A percentile compares a stretch with the other conserved stretches of the same genome.
These are phyloP conservation scores for Platismatia glauca DNA, from an alignment of 495 filamentous ascomycete genomes.

Conservation along the genomic window DNA sequence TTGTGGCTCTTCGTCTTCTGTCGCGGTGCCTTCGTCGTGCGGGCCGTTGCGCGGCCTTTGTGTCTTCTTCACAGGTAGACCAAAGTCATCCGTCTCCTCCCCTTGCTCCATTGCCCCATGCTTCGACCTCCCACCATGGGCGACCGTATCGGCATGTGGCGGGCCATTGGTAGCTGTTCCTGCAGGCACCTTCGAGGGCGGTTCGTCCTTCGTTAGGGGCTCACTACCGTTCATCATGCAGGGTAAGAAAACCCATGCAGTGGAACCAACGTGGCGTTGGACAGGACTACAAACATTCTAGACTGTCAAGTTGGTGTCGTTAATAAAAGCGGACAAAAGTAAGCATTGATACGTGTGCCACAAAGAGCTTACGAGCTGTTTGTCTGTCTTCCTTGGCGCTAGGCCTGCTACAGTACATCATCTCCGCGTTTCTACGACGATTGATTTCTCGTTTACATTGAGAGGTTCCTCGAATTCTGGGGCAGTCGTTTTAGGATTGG, in stretches of 20 bases:
- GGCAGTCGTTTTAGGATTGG: not conserved
- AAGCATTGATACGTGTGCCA: not conserved
- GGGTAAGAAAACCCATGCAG: conserved; percentile 6
- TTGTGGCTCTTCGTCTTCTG: conserved; percentile 5
- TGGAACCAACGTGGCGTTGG: not conserved
- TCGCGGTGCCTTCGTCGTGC: not conserved
- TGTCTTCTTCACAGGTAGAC: conserved; percentile 26
- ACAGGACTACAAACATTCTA: not conserved
- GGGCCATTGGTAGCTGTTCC: conserved; percentile 4
- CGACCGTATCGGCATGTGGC: not conserved
- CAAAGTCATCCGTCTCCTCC: conserved; percentile 31
- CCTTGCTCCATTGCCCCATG: not conserved
- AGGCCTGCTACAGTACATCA: not conserved
- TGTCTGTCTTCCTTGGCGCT: not conserved
- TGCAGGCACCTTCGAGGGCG: conserved; percentile 9
- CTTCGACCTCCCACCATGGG: not conserved
- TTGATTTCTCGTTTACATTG: not conserved
- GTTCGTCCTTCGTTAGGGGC: conserved; percentile 14
- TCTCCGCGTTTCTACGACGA: not conserved
- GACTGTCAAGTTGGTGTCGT: not conserved
- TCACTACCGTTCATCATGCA: conserved; percentile 18
- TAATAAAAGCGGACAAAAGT: not conserved
- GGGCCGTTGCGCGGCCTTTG: conserved; percentile 7
- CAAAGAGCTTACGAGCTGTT: not conserved
- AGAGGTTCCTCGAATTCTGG: not conserved